Base-by-base conservation (phyloP, 1,284 basidiomycete genomes). In the Waitea zeae region DNA sequence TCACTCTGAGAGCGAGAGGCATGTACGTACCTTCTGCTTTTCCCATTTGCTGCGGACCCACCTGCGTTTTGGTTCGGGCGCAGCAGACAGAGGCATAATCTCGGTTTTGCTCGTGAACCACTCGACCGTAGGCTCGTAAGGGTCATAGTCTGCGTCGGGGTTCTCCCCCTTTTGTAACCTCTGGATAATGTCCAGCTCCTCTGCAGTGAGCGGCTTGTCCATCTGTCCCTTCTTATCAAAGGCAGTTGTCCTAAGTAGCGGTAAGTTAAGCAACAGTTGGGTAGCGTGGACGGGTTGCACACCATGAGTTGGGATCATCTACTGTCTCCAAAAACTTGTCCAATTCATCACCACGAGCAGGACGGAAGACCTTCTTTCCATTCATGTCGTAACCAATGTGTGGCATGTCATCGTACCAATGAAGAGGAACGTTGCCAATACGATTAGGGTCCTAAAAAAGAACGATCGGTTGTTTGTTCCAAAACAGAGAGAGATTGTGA, bases 341-440 rank as follows among this genome's bases (percentile, higher is more conserved):
- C 35, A 99, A 64, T 56, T 97, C 95, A 50, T 99, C 95, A 36
- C 90, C 90, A 49, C 80, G 78, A 32, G 90, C 93, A 12, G 95
- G 92, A 42, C 89, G 79, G 47, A 97, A 69, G 41, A 99, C 80
- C 54, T 84, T 84, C 59, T 86, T 89, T 33, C 95, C 95, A 52
- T 93, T 73, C 50, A 98, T 79, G 56, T 90, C 76, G 60, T 99
- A 99, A 32, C 95, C 95, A 49, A 99, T 76, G 59, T 99, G 95
- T n/a, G 95, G 95, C 45, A 99, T 64, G 60, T 98, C 93, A 54
- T 98, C 95, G 58, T 99, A 99, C 89, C 93, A 99, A 52, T 97
- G 89, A 63, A 88, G 79, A 31, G 95, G 95, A 37, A 99, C 68
- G 58, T 95, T 75, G 39, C 95, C 95, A 45, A 96, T 77, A 38